Evolutionary conservation across 2,329 filamentous ascomycete species (phyloP).

Genomic region (Botrytis tulipae): DNA sequence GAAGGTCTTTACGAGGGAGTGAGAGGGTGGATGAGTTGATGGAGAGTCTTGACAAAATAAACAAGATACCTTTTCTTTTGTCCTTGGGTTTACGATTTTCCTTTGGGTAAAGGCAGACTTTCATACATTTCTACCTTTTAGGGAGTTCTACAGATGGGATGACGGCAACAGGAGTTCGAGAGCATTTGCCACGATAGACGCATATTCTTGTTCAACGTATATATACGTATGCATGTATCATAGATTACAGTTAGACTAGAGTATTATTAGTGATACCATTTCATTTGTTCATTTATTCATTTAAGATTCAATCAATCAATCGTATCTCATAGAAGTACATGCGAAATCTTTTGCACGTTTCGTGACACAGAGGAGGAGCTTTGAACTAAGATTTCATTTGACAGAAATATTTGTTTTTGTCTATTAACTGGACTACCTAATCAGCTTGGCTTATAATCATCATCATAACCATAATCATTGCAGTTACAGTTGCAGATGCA

Average conservation of each 20-base stretch:
- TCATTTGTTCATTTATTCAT: neutral
- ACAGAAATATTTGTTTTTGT: no score
- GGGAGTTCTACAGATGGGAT: neutral
- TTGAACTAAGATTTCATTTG: no score
- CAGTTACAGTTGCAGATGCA: no score
- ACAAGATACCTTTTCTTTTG: neutral
- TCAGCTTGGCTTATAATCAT: neutral
- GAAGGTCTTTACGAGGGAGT: neutral
- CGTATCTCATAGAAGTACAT: no score
- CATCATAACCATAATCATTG: neutral
- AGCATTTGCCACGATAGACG: neutral
- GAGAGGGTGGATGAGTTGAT: neutral
- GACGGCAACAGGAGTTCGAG: neutral
- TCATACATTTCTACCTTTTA: neutral
- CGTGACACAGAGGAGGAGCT: no score
- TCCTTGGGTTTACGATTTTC: neutral
- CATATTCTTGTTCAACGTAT: neutral
- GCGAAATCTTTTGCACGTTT: no score
- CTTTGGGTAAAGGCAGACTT: neutral
- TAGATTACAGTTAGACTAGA: neutral
- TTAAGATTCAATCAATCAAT: neutral
- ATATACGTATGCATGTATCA: no score
- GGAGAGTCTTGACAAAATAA: neutral
- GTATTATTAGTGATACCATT: neutral
- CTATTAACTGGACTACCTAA: rapidly evolving